These are phyloP conservation scores for Penicillium sp. DNA, from an alignment of 2,329 filamentous ascomycete genomes.

Conservation along the genomic window DNA sequence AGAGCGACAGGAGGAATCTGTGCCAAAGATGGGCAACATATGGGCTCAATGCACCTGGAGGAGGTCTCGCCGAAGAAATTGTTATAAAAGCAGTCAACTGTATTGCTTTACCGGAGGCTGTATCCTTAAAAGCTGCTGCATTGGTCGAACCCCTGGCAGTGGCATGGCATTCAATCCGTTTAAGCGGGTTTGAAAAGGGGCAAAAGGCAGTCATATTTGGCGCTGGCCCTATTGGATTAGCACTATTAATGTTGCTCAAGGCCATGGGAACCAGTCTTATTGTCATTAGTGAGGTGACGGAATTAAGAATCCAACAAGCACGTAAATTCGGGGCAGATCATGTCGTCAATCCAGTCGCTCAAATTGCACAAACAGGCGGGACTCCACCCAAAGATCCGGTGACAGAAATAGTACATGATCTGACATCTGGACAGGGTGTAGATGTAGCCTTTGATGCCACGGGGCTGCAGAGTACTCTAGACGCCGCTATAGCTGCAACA, in stretches of 20 bases:
- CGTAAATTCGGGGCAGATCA: slow-evolving; percentile 53
- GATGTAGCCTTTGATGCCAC: slow-evolving; percentile 62
- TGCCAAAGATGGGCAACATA: not conserved
- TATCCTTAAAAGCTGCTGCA: slow-evolving; percentile 33
- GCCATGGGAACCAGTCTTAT: slow-evolving; percentile 52
- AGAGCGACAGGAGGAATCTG: slow-evolving; percentile 16
- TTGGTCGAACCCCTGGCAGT: slow-evolving; percentile 62
- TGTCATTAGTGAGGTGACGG: slow-evolving; percentile 55
- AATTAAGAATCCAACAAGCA: slow-evolving; percentile 49
- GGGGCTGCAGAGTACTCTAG: slow-evolving; percentile 52
- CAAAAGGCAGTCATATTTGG: slow-evolving; percentile 55
- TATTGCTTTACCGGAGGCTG: slow-evolving; percentile 22
- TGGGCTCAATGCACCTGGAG: slow-evolving; percentile 20
- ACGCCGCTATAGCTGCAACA: slow-evolving; percentile 47
- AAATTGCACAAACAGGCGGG: slow-evolving; percentile 41
- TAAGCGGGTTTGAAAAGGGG: slow-evolving; percentile 44
- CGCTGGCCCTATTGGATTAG: slow-evolving; percentile 60
- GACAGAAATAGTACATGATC: not conserved
- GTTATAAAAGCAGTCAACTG: slow-evolving; percentile 24
- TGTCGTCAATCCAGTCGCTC: slow-evolving; percentile 52
- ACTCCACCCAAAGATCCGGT: slow-evolving; percentile 4
- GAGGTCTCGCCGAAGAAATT: slow-evolving; percentile 25
- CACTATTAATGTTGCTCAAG: slow-evolving; percentile 56
- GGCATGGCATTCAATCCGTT: slow-evolving; percentile 60
- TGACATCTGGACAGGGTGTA: slow-evolving; percentile 36